Conservation (phyloP, 305 asterid species). For the Coffea humblotiana region DNA sequence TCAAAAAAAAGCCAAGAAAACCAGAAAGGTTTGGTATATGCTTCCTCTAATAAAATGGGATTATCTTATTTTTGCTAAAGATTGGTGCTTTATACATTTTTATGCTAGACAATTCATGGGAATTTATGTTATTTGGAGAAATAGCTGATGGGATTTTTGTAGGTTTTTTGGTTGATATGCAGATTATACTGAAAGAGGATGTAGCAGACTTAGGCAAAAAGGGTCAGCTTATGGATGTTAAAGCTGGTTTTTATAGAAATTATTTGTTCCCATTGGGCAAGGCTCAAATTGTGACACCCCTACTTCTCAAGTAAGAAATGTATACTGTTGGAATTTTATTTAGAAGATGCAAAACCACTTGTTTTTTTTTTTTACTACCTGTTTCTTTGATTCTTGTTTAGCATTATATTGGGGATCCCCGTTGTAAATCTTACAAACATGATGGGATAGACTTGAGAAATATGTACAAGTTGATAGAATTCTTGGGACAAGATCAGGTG, state of each 20-base stretch:
- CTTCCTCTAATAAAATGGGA: not conserved
- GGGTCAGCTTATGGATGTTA: slow-evolving; percentile 82
- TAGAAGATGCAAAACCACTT: not conserved
- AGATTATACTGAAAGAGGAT: slow-evolving; percentile 62
- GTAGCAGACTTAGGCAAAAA: slow-evolving; percentile 74
- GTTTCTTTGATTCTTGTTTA: not conserved
- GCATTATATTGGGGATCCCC: not conserved
- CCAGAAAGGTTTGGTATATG: slow-evolving; percentile 52
- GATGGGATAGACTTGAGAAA: not conserved
- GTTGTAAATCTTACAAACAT: not conserved
- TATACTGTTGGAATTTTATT: not conserved
- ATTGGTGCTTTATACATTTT: slow-evolving; percentile 6
- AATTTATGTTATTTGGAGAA: too few relatives aligned
- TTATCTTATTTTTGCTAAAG: slow-evolving; percentile 14
- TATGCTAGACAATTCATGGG: not conserved
- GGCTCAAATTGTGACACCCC: slow-evolving; percentile 79
- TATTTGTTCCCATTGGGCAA: slow-evolving; percentile 70
- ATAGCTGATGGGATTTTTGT: too few relatives aligned
- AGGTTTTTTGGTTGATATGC: too few relatives aligned
- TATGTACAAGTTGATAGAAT: not conserved
- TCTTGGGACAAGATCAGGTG: not conserved
- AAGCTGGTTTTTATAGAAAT: slow-evolving; percentile 83
- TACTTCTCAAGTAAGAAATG: slow-evolving; percentile 82
- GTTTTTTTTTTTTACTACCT: not conserved
- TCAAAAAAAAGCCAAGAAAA: slow-evolving; percentile 76